Conservation (phyloP, 805 yeast genomes). For the Kodamaea laetipori region DNA sequence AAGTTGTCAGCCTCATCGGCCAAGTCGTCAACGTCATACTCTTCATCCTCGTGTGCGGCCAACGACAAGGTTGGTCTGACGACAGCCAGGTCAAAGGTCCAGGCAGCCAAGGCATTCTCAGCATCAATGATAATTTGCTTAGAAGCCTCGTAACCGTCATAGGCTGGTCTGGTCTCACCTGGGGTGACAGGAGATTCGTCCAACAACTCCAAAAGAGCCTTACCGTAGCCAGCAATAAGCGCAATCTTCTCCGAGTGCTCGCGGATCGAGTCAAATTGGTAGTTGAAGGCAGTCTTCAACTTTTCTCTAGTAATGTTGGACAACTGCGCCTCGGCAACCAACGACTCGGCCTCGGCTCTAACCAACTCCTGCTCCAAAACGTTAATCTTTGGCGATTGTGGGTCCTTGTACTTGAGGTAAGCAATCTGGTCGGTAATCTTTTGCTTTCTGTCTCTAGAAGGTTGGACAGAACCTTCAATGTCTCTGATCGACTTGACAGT, state of each 20-base stretch:
- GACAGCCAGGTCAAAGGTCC: conserved; percentile 96
- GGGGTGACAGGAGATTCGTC: conserved; percentile 98
- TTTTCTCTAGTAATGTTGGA: conserved; percentile 98
- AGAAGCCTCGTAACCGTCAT: conserved; percentile 97
- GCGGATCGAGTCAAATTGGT: conserved; percentile 93
- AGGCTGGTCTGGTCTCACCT: conserved; percentile 97
- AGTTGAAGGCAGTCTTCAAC: conserved; percentile 94
- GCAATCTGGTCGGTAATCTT: conserved; percentile 98
- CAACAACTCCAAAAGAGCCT: conserved; percentile 90
- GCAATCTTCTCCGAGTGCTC: conserved; percentile 96
- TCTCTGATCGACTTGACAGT: conserved; percentile 92
- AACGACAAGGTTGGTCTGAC: conserved; percentile 91
- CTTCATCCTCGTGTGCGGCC: conserved; percentile 52
- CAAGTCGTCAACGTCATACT: conserved; percentile 44
- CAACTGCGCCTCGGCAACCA: conserved; percentile 98
- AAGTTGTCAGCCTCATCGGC: conserved; percentile 46
- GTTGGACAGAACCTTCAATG: conserved; percentile 97
- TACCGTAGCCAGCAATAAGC: conserved; percentile 97
- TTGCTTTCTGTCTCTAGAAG: conserved; percentile 96
- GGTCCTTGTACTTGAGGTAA: conserved; percentile 96
- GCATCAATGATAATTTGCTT: conserved; percentile 97
- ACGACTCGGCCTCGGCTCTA: conserved; percentile 98
- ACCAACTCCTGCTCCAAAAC: conserved; percentile 98
- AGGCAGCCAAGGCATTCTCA: conserved; percentile 90
- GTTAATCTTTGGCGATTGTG: conserved; percentile 92